phyloP scores from a whole-genome alignment of 306 rosid genomes.

The Malus sylvestris region DNA sequence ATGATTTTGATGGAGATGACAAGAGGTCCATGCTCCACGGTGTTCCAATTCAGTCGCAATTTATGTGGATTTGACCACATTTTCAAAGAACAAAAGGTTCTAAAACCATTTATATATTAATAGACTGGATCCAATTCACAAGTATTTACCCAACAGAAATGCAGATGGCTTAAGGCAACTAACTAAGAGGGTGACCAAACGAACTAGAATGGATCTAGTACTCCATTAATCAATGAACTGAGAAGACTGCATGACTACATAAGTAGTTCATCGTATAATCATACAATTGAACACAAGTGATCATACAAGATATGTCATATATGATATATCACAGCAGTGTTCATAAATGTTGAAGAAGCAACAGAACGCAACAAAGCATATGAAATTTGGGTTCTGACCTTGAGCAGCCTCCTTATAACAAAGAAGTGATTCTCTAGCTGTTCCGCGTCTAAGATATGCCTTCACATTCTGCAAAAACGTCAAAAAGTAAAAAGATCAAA shows the following conservation, averaged over 20 bases:
- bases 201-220: background rate
- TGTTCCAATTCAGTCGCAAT: background rate
- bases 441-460: conserved; percentile 90
- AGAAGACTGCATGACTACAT: background rate
- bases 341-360: background rate
- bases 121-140: background rate
- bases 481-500: background rate
- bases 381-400: conserved; percentile 35
- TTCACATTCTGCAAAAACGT: conserved; percentile 65
- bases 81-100: background rate
- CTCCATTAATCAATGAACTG: background rate
- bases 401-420: conserved; percentile 57
- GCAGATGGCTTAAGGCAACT: background rate
- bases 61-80: background rate
- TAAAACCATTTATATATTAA: background rate
- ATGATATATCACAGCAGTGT: background rate
- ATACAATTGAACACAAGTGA: background rate
- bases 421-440: conserved; percentile 67
- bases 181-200: background rate
- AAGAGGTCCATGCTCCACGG: background rate
- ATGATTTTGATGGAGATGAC: background rate
- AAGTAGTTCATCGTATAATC: background rate
- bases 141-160: background rate
- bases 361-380: background rate
- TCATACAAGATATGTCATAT: background rate